phyloP scores from a whole-genome alignment of 345 rosid species.

The Turnera subulata region DNA sequence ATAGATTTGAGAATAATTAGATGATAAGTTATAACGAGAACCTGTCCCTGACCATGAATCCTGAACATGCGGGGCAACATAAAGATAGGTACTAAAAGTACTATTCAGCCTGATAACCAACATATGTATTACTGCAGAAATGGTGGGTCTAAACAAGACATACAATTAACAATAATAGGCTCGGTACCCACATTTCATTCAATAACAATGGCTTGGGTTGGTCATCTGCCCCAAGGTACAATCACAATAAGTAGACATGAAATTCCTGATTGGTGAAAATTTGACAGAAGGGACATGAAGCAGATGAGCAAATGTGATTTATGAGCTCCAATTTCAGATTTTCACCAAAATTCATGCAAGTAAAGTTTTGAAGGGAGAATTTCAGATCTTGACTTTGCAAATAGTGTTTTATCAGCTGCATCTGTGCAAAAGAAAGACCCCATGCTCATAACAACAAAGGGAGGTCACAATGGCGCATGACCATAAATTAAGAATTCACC shows the following conservation, averaged over 20 bases:
- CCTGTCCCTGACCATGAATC: conserved; percentile 20
- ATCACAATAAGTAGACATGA: conserved; percentile 15
- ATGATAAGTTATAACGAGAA: conserved; percentile 17
- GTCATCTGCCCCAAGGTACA: conserved; percentile 18
- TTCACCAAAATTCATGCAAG: neutral
- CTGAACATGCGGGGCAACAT: conserved; percentile 9
- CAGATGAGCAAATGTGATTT: no score
- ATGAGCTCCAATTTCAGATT: no score
- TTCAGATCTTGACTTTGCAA: neutral
- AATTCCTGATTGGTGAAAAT: conserved; percentile 13
- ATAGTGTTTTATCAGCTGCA: neutral
- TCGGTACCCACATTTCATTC: conserved; percentile 26
- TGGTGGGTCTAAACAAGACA: conserved; percentile 26
- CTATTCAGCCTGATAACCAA: conserved; percentile 14
- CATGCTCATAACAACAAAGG: no score
- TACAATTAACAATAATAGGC: conserved; percentile 26
- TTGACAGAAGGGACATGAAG: conserved; percentile 1
- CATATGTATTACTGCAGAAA: conserved; percentile 1
- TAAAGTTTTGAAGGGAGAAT: neutral
- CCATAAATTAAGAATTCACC: no score
- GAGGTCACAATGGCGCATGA: no score
- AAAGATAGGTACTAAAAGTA: conserved; percentile 12
- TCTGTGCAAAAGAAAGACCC: no score
- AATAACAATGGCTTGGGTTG: conserved; percentile 20
- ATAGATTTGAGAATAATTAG: conserved; percentile 14